These are phyloP conservation scores for Trametes cubensis DNA, from an alignment of 768 basidiomycete species.

Conservation along the genomic window DNA sequence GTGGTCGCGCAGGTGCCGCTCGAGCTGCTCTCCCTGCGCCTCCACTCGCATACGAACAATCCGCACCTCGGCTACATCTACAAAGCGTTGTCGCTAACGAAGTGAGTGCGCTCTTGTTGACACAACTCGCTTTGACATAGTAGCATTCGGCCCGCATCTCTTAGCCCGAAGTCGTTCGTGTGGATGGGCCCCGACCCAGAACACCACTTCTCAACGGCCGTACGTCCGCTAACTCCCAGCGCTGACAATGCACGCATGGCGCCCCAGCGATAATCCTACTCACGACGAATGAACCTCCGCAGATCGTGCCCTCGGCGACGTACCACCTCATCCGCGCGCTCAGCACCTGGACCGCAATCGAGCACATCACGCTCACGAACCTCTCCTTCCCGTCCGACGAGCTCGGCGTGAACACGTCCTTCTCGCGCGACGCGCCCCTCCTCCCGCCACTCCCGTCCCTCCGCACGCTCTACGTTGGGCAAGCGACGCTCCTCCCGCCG, in stretches of 20 bases:
- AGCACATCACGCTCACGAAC: slow-evolving; percentile 51
- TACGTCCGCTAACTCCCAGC: slow-evolving; percentile 35
- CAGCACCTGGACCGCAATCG: slow-evolving; percentile 46
- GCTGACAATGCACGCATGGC: neutral
- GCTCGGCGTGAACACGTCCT: slow-evolving; percentile 25
- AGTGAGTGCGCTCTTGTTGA: slow-evolving; percentile 35
- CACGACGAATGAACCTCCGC: neutral
- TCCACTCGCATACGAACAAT: slow-evolving; percentile 44
- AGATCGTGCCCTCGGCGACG: slow-evolving; percentile 50
- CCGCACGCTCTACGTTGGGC: slow-evolving; percentile 49
- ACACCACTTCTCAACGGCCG: slow-evolving; percentile 65
- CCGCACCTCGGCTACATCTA: slow-evolving; percentile 34
- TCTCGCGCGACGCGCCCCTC: slow-evolving; percentile 29
- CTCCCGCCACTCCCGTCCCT: slow-evolving; percentile 44
- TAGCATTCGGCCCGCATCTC: neutral
- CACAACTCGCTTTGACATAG: neutral
- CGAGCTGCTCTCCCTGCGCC: slow-evolving; percentile 38
- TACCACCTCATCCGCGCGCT: slow-evolving; percentile 44
- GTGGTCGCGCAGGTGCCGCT: slow-evolving; percentile 27
- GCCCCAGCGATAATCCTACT: neutral
- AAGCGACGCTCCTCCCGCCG: slow-evolving; percentile 50
- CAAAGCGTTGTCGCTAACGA: slow-evolving; percentile 38
- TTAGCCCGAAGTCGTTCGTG: slow-evolving; percentile 49
- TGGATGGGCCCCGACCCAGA: slow-evolving; percentile 67
- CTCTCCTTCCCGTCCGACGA: slow-evolving; percentile 41